These are phyloP conservation scores for Daldinia childiae DNA, from an alignment of 495 filamentous ascomycete genomes.

Conservation along the genomic window DNA sequence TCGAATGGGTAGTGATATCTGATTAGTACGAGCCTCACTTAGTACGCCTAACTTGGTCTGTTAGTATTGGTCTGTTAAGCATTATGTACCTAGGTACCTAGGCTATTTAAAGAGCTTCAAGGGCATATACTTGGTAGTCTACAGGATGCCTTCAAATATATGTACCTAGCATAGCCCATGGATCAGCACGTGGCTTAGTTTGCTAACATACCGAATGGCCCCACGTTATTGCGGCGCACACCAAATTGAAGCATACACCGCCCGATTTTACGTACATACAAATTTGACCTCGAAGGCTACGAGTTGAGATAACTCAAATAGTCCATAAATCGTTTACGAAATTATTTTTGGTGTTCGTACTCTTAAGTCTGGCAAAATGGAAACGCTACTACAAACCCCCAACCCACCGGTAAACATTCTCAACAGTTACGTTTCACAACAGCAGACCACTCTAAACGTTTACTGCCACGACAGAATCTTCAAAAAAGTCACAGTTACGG, in stretches of 20 bases:
- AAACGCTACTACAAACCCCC: background rate
- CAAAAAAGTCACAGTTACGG: background rate
- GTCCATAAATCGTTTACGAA: background rate
- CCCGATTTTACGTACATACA: background rate
- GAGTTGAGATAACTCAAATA: background rate
- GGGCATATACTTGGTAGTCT: too few relatives aligned
- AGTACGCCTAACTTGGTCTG: too few relatives aligned
- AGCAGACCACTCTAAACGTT: background rate
- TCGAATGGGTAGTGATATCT: too few relatives aligned
- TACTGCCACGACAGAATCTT: background rate
- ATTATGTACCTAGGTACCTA: too few relatives aligned
- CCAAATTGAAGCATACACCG: background rate
- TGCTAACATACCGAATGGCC: background rate
- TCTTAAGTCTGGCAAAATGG: background rate
- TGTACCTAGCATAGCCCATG: background rate
- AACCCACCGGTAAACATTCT: background rate
- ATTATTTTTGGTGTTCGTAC: too few relatives aligned
- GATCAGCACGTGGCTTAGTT: background rate
- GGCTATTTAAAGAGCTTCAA: too few relatives aligned
- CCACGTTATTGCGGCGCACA: background rate
- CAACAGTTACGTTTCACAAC: background rate
- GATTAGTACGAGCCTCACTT: too few relatives aligned
- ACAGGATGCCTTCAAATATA: background rate
- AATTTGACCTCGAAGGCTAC: background rate
- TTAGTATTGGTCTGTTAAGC: too few relatives aligned